These are phyloP conservation scores for Capsella bursapastoris DNA, from an alignment of 345 rosid genomes.

Conservation along the genomic window DNA sequence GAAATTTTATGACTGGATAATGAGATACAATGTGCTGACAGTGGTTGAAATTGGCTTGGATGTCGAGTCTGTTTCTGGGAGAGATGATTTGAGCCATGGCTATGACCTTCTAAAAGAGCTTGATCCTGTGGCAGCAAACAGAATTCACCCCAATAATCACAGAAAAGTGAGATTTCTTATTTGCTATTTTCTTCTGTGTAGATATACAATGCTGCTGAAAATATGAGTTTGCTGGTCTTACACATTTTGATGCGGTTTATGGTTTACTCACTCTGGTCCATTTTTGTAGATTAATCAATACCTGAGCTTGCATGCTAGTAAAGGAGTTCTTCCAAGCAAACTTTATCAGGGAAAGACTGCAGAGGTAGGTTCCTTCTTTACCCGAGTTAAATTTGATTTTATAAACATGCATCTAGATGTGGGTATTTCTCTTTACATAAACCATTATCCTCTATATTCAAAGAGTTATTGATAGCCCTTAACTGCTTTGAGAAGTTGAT, in stretches of 20 bases:
- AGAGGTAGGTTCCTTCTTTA: slow-evolving; percentile 63
- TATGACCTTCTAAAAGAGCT: slow-evolving; percentile 71
- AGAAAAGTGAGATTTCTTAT: slow-evolving; percentile 62
- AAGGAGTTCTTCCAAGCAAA: slow-evolving; percentile 77
- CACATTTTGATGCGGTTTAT: neutral
- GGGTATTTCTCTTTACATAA: neutral
- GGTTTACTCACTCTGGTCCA: slow-evolving; percentile 23
- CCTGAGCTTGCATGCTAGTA: slow-evolving; percentile 67
- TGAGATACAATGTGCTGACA: slow-evolving; percentile 27
- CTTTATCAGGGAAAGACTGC: slow-evolving; percentile 66
- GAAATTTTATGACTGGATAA: neutral
- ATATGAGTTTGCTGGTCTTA: neutral
- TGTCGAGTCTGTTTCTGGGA: slow-evolving; percentile 41
- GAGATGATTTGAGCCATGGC: slow-evolving; percentile 44
- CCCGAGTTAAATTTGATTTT: neutral
- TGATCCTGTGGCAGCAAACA: slow-evolving; percentile 90
- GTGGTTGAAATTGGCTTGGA: slow-evolving; percentile 48
- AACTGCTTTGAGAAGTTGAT: slow-evolving; percentile 26
- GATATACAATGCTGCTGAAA: neutral
- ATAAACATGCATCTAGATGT: neutral
- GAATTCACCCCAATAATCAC: slow-evolving; percentile 87
- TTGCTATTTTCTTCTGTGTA: slow-evolving; percentile 5
- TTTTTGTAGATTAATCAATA: slow-evolving; percentile 75
- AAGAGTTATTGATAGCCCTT: neutral
- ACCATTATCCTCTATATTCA: neutral